Percentiles rank a stretch among this genome's conserved stretches.
Evolutionary conservation across 495 filamentous ascomycete genomes (phyloP).

Genomic region (Opeltia flavorubescens): DNA sequence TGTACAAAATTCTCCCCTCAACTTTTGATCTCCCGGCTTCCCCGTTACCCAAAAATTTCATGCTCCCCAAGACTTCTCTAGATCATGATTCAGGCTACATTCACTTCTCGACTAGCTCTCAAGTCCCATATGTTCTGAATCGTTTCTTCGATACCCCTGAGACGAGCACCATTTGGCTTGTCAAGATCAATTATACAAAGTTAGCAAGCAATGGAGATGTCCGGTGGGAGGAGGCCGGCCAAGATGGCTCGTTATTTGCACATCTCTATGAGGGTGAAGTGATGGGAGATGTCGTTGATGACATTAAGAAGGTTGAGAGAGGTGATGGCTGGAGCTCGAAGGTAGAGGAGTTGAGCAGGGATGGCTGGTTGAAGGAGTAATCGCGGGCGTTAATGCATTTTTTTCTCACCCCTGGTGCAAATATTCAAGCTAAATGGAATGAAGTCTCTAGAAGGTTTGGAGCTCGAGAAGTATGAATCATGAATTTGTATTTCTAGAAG

Average conservation of each 20-base stretch:
- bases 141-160: not conserved
- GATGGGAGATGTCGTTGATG: not conserved
- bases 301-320: not conserved
- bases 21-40: not conserved
- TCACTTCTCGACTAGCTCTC: not conserved
- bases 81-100: not conserved
- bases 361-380: not conserved
- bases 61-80: not conserved
- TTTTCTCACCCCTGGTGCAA: too few relatives aligned
- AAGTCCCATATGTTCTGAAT: not conserved
- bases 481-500: too few relatives aligned
- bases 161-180: not conserved
- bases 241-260: not conserved
- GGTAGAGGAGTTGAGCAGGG: not conserved
- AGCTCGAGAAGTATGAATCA: too few relatives aligned
- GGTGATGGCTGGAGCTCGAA: not conserved
- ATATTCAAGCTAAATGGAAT: too few relatives aligned
- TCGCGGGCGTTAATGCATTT: not conserved
- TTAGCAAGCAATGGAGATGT: not conserved
- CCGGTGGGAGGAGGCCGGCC: not conserved
- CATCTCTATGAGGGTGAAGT: not conserved
- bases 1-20: not conserved
- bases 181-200: not conserved
- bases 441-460: too few relatives aligned
- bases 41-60: not conserved